A percentile compares a stretch with the other conserved stretches of the same genome.
Evolutionary conservation across 2,329 filamentous ascomycete genomes (phyloP).

Genomic region (Chrysosporium keratinophilum): DNA sequence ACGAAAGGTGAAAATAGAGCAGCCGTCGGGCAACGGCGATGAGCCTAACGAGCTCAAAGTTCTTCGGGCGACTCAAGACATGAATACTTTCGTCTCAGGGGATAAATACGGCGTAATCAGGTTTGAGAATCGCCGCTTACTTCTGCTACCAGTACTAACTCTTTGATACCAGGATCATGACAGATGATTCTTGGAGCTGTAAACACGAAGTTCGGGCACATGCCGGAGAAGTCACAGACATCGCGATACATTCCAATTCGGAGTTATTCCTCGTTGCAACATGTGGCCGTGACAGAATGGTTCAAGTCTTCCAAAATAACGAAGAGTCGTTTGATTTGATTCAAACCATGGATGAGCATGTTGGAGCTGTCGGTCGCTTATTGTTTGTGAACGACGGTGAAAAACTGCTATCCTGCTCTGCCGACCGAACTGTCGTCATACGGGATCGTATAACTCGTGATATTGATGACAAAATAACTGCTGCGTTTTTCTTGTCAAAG

Average conservation of each 20-base stretch:
- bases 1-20: conserved; percentile 60
- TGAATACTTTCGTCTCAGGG: conserved; percentile 63
- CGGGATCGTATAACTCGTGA: conserved; percentile 66
- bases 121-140: conserved; percentile 25
- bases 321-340: conserved; percentile 60
- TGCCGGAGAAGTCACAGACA: conserved; percentile 69
- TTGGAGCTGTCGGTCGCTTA: conserved; percentile 69
- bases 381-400: conserved; percentile 62
- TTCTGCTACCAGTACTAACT: conserved; percentile 16
- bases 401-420: conserved; percentile 71
- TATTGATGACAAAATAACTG: conserved; percentile 40
- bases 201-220: conserved; percentile 73
- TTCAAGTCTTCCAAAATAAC: conserved; percentile 68
- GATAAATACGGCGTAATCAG: conserved; percentile 76
- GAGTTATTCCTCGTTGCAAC: conserved; percentile 61
- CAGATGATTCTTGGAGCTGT: conserved; percentile 47
- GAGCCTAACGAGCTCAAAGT: conserved; percentile 49
- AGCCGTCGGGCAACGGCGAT: conserved; percentile 37
- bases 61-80: conserved; percentile 50
- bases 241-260: conserved; percentile 58
- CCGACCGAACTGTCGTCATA: conserved; percentile 77
- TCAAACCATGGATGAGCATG: conserved; percentile 86
- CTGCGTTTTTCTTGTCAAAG: conserved; percentile 67
- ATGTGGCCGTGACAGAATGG: conserved; percentile 79
- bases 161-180: conserved; percentile 22